These are phyloP conservation scores for Collybia sordida DNA, from an alignment of 768 basidiomycete species.

Conservation along the genomic window DNA sequence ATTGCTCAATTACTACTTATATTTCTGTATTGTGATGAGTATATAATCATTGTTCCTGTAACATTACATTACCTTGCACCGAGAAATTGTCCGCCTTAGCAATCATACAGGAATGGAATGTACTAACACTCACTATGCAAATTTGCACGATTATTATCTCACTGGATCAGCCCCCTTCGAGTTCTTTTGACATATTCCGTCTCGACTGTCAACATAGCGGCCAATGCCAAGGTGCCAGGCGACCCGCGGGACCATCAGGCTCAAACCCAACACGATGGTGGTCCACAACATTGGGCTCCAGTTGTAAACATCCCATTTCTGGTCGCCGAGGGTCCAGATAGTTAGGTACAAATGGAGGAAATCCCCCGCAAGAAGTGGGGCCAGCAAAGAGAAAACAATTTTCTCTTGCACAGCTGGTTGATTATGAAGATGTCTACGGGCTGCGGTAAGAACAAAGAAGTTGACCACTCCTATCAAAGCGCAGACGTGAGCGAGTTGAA, in stretches of 20 bases:
- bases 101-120: not conserved
- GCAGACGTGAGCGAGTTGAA: conserved; percentile 79
- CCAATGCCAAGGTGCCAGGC: conserved; percentile 78
- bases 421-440: conserved; percentile 55
- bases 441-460: conserved; percentile 60
- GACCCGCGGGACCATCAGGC: conserved; percentile 65
- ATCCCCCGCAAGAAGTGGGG: conserved; percentile 71
- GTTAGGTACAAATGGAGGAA: conserved; percentile 65
- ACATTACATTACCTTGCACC: not conserved
- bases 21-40: conserved; percentile 6
- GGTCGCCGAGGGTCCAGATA: conserved; percentile 74
- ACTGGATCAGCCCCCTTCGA: conserved; percentile 4
- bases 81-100: not conserved
- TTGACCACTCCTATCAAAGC: conserved; percentile 73
- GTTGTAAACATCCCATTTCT: conserved; percentile 54
- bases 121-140: not conserved
- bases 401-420: conserved; percentile 72
- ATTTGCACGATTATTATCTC: not conserved
- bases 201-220: conserved; percentile 67
- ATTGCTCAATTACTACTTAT: conserved; percentile 3
- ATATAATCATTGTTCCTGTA: conserved; percentile 7
- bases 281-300: conserved; percentile 75
- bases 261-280: conserved; percentile 61
- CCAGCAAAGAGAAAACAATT: conserved; percentile 60
- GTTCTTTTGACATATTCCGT: conserved; percentile 34